Conservation (phyloP, 2,329 filamentous ascomycete species). For the Magnaporthiopsis rhizophila region DNA sequence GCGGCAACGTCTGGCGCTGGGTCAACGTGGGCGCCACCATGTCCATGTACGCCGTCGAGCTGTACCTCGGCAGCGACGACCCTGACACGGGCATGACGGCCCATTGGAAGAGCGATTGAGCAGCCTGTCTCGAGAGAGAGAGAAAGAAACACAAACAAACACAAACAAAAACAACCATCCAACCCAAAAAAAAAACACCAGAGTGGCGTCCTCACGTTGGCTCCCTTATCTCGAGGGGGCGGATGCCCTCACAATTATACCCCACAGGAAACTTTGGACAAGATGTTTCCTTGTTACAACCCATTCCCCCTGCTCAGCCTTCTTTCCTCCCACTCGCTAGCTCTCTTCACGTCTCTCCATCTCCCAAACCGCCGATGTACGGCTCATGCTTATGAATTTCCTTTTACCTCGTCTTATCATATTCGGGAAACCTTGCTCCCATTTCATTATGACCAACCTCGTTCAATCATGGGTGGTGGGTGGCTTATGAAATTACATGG, state of each 20-base stretch:
- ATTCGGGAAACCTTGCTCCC: neutral
- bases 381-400: neutral
- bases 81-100: conserved; percentile 62
- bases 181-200: neutral
- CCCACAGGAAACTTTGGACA: neutral
- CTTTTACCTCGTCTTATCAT: neutral
- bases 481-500: neutral
- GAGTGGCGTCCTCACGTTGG: neutral
- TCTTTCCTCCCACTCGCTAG: neutral
- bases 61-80: conserved; percentile 79
- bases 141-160: neutral
- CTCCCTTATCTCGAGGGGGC: neutral
- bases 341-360: neutral
- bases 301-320: neutral
- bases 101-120: conserved; percentile 92
- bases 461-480: neutral
- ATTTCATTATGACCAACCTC: neutral
- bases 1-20: conserved; percentile 88
- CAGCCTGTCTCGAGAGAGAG: neutral
- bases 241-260: neutral
- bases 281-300: neutral
- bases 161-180: neutral
- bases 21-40: conserved; percentile 86
- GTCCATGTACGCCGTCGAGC: conserved; percentile 80
- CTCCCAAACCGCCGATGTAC: neutral